These are phyloP conservation scores for Xanthoceras sorbifolium DNA, from an alignment of 345 rosid species.

Conservation along the genomic window DNA sequence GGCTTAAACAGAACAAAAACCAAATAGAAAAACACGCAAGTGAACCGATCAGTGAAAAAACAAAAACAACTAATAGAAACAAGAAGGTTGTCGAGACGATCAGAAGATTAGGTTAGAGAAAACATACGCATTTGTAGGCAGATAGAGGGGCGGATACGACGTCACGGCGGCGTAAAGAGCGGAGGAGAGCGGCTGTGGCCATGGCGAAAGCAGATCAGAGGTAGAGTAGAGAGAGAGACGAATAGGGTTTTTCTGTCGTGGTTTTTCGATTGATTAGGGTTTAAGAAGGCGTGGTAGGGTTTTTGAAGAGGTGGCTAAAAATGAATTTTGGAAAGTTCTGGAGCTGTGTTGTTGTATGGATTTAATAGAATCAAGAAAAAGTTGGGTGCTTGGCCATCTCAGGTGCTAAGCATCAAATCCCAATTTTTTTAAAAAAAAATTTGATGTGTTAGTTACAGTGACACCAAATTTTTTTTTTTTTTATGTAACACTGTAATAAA, in stretches of 20 bases:
- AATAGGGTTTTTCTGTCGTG: background rate
- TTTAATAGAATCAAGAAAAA: too few species aligned
- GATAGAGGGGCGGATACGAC: constrained; percentile 56
- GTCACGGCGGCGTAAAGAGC: constrained; percentile 72
- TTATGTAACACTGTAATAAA: too few species aligned
- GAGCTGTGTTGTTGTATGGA: too few species aligned
- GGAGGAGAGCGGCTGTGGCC: constrained; percentile 70
- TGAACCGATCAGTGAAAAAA: background rate
- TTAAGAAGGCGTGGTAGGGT: constrained; percentile 2
- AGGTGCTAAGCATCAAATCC: too few species aligned
- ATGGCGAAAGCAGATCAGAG: constrained; percentile 23
- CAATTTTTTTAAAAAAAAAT: too few species aligned
- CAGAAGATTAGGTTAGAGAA: background rate
- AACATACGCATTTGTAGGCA: constrained; percentile 64
- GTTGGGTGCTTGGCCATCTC: too few species aligned
- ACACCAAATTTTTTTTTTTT: too few species aligned
- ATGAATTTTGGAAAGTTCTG: background rate
- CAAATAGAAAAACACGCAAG: background rate
- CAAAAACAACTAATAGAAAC: background rate
- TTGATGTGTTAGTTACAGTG: too few species aligned
- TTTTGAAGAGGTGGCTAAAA: background rate
- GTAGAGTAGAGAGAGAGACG: background rate
- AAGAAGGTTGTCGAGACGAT: background rate
- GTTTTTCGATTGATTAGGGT: background rate
- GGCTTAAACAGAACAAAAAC: background rate